These are phyloP conservation scores for Cardamine occulta DNA, from an alignment of 345 rosid species.

Conservation along the genomic window DNA sequence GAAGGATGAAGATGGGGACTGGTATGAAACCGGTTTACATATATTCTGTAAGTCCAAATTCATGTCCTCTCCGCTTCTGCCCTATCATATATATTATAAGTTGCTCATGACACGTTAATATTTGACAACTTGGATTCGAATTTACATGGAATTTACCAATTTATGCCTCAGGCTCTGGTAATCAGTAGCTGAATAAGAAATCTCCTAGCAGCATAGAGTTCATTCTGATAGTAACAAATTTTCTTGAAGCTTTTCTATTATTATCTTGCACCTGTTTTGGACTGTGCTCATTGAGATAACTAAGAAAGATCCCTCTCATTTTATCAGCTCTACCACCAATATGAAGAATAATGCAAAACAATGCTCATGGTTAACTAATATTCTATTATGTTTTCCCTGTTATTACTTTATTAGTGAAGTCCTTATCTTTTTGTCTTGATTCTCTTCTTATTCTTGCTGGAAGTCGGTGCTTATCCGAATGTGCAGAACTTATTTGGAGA, in stretches of 20 bases:
- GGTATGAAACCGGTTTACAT: slow-evolving; percentile 95
- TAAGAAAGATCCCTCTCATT: background rate
- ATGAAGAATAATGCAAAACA: background rate
- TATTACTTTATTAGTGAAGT: slow-evolving; percentile 19
- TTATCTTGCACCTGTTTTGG: background rate
- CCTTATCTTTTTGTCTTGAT: background rate
- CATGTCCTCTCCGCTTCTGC: background rate
- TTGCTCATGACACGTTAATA: background rate
- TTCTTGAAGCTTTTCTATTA: background rate
- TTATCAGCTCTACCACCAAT: background rate
- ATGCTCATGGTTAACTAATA: background rate
- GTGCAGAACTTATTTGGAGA: slow-evolving; percentile 90
- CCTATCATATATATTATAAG: background rate
- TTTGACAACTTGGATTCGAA: background rate
- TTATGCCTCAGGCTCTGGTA: background rate
- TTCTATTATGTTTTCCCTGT: background rate
- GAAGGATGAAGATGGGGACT: slow-evolving; percentile 93
- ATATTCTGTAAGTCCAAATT: slow-evolving; percentile 77
- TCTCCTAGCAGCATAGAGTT: background rate
- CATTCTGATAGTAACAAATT: background rate
- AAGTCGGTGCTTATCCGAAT: slow-evolving; percentile 96
- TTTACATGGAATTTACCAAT: background rate
- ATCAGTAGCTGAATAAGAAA: background rate
- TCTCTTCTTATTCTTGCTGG: slow-evolving; percentile 42
- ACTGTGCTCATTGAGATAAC: background rate